These are phyloP conservation scores for Auricularia sp. DNA, from an alignment of 768 basidiomycete species.

Conservation along the genomic window DNA sequence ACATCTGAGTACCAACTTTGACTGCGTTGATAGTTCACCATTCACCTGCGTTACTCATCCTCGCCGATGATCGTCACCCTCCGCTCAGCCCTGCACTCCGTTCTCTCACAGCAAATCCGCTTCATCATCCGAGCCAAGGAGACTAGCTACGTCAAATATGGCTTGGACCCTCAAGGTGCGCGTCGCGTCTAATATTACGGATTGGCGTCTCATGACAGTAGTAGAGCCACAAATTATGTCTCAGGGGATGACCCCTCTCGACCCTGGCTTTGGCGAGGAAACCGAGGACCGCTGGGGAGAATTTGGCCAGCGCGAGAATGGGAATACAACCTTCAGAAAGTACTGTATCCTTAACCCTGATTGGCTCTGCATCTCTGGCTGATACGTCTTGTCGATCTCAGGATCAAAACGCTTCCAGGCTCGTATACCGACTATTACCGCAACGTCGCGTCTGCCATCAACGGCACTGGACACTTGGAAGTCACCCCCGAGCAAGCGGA, in stretches of 20 bases:
- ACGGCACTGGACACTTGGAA: slow-evolving; percentile 1
- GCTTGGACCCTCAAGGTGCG: slow-evolving; percentile 7
- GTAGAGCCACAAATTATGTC: slow-evolving; percentile 5
- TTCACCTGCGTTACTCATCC: slow-evolving; percentile 34
- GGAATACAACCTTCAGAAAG: slow-evolving; percentile 2
- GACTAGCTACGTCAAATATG: slow-evolving; percentile 6
- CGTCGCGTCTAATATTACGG: background rate
- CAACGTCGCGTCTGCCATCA: slow-evolving; percentile 8
- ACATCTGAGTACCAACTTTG: background rate
- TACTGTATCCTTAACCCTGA: background rate
- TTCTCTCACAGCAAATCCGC: slow-evolving; percentile 1
- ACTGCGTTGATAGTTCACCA: slow-evolving; percentile 34
- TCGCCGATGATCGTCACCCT: slow-evolving; percentile 13
- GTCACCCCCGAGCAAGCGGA: slow-evolving; percentile 8
- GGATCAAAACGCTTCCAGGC: slow-evolving; percentile 3
- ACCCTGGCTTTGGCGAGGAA: slow-evolving; percentile 7
- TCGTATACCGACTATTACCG: slow-evolving; percentile 7
- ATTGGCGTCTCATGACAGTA: background rate
- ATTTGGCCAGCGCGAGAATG: slow-evolving; percentile 1
- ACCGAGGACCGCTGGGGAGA: slow-evolving; percentile 7
- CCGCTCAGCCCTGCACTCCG: background rate
- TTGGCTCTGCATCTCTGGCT: background rate
- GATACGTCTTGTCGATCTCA: background rate
- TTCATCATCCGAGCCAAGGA: slow-evolving; percentile 3
- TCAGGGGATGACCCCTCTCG: slow-evolving; percentile 5